phyloP scores from a whole-genome alignment of 202 grass and related monocot species.

The Miscanthus sacchariflorus region DNA sequence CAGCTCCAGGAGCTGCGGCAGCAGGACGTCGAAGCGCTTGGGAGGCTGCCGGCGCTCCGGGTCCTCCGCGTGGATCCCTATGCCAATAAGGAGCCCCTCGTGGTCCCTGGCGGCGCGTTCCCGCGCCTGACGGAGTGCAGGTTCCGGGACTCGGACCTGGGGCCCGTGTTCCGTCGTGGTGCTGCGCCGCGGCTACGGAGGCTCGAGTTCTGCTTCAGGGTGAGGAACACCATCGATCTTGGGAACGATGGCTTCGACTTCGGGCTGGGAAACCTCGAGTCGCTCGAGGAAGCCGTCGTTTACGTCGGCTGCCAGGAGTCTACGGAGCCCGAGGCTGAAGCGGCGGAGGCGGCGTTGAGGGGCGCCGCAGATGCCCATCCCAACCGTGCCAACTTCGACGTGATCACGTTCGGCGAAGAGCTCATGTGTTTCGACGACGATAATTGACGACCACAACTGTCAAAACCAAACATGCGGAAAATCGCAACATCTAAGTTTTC shows the following conservation, averaged over 20 bases:
- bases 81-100: not conserved
- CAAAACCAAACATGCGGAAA: too few relatives aligned
- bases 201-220: conserved; percentile 17
- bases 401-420: conserved; percentile 23
- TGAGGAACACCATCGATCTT: conserved; percentile 1
- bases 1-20: conserved; percentile 2
- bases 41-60: conserved; percentile 1
- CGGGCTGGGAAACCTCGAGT: not conserved
- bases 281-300: not conserved
- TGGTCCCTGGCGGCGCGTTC: not conserved
- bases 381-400: conserved; percentile 10
- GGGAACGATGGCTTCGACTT: conserved; percentile 2
- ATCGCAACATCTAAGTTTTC: too few relatives aligned
- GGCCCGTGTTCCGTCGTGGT: not conserved
- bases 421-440: conserved; percentile 27
- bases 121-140: conserved; percentile 4
- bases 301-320: conserved; percentile 8
- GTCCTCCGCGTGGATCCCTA: not conserved
- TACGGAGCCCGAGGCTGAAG: not conserved
- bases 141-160: not conserved
- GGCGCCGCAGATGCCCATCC: not conserved
- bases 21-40: not conserved
- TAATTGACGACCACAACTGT: not conserved
- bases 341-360: not conserved
- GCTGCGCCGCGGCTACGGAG: not conserved